phyloP scores from a whole-genome alignment of 306 rosid genomes.

The Dryas alaskensis region DNA sequence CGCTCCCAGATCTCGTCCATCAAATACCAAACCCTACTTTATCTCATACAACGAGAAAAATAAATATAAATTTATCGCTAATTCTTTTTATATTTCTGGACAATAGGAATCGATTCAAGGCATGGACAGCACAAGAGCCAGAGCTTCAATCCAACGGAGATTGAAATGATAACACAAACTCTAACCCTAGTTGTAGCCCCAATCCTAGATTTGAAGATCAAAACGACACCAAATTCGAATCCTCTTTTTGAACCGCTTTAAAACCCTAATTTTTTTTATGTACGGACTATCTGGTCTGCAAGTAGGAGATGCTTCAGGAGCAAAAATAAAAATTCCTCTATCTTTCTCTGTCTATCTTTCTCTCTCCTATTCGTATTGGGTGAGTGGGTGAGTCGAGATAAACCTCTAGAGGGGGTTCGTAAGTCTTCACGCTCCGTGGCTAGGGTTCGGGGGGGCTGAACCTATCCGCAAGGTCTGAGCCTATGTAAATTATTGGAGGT shows the following conservation, averaged over 20 bases:
- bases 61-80: not conserved
- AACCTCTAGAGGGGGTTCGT: conserved; percentile 46
- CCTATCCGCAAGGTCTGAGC: conserved; percentile 24
- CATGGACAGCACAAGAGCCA: not conserved
- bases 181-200: conserved; percentile 9
- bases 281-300: conserved; percentile 30
- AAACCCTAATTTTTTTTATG: conserved; percentile 42
- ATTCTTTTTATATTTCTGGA: not conserved
- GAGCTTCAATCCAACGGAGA: not conserved
- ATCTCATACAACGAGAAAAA: conserved; percentile 46
- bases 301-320: conserved; percentile 27
- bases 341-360: conserved; percentile 48
- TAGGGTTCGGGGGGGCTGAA: conserved; percentile 45
- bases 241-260: conserved; percentile 6
- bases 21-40: conserved; percentile 45
- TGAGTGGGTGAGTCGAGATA: conserved; percentile 43
- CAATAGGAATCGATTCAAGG: conserved; percentile 7
- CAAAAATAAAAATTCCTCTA: conserved; percentile 11
- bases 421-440: conserved; percentile 34
- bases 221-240: conserved; percentile 10
- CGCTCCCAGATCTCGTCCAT: conserved; percentile 99
- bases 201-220: conserved; percentile 12
- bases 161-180: not conserved
- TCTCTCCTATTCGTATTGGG: conserved; percentile 36
- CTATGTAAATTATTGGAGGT: conserved; percentile 18